These are phyloP conservation scores for Kitagawia praeruptora DNA, from an alignment of 129 eudicot species.

Conservation along the genomic window DNA sequence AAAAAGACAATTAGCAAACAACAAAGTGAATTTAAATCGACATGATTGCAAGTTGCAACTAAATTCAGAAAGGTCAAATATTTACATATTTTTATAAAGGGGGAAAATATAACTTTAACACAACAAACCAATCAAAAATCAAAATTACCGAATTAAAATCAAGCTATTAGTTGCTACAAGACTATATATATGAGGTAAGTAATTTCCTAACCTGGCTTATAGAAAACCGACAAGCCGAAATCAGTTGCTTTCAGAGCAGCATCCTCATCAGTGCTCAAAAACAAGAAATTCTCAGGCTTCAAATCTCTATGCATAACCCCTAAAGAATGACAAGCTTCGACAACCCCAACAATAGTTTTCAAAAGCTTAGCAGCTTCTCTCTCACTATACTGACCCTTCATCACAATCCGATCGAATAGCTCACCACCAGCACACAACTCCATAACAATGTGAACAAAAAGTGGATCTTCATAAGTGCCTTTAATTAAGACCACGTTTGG, in stretches of 20 bases:
- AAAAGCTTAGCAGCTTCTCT: conserved; percentile 79
- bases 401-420: conserved; percentile 87
- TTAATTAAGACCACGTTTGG: conserved; percentile 71
- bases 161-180: neutral
- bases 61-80: neutral
- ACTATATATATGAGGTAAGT: neutral
- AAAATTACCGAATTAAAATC: neutral
- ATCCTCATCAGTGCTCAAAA: conserved; percentile 61
- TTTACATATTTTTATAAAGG: neutral
- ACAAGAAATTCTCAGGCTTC: conserved; percentile 93
- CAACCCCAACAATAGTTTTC: conserved; percentile 81
- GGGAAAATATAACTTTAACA: neutral
- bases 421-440: conserved; percentile 97
- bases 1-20: neutral
- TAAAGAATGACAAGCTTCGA: conserved; percentile 81
- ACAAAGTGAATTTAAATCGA: neutral
- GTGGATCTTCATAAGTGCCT: conserved; percentile 81
- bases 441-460: conserved; percentile 83
- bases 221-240: conserved; percentile 89
- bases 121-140: neutral
- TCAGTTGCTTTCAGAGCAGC: conserved; percentile 88
- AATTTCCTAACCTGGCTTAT: conserved; percentile 60
- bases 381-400: conserved; percentile 88
- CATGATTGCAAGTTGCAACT: neutral
- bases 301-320: conserved; percentile 97